Conservation (phyloP, 108 stramenopile genomes). For the Fragilaria crotonensis region DNA sequence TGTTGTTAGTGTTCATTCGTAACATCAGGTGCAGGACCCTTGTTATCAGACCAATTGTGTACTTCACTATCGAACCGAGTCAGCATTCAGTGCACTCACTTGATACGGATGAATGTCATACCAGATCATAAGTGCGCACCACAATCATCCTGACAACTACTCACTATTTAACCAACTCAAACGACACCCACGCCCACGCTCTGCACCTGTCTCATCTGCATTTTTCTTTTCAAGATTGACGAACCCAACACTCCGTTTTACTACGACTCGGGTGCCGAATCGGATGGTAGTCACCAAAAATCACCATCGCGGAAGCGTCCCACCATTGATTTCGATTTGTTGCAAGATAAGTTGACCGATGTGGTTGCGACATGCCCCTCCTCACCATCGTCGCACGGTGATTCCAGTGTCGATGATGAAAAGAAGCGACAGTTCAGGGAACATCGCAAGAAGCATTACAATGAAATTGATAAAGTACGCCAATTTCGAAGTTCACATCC, state of each 20-base stretch:
- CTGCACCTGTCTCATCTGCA: not conserved
- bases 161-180: not conserved
- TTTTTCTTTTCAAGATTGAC: conserved; percentile 46
- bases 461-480: conserved; percentile 78
- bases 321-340: conserved; percentile 38
- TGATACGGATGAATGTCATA: not conserved
- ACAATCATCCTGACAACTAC: not conserved
- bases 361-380: conserved; percentile 49
- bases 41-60: not conserved
- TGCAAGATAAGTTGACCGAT: conserved; percentile 60
- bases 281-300: conserved; percentile 36
- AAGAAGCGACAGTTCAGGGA: conserved; percentile 55
- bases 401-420: conserved; percentile 23
- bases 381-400: conserved; percentile 22
- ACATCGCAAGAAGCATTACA: conserved; percentile 81
- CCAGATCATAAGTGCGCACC: not conserved
- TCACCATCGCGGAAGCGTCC: conserved; percentile 34
- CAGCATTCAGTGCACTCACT: not conserved
- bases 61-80: not conserved
- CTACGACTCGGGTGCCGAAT: conserved; percentile 65
- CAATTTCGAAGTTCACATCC: conserved; percentile 62
- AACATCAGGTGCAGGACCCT: not conserved
- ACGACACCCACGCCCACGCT: no score
- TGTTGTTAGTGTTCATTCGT: not conserved
- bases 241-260: conserved; percentile 85